These are phyloP conservation scores for Nakaseomyces glabratus DNA, from an alignment of 1,139 yeast genomes.

Conservation along the genomic window DNA sequence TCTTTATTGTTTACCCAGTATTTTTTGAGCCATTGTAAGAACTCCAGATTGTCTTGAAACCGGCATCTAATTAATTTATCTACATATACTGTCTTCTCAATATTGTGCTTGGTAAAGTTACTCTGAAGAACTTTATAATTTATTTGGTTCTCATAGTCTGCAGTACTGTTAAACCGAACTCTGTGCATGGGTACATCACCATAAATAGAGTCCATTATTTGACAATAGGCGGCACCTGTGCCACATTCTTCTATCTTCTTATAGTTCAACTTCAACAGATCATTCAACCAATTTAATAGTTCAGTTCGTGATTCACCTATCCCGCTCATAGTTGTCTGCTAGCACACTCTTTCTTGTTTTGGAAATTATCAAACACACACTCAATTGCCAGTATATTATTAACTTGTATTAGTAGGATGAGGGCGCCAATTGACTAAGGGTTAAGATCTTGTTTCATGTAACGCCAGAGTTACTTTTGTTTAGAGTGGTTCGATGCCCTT, in stretches of 20 bases:
- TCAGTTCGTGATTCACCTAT: conserved; percentile 76
- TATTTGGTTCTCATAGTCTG: conserved; percentile 68
- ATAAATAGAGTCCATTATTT: conserved; percentile 74
- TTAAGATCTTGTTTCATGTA: too few relatives aligned
- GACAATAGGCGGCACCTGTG: conserved; percentile 91
- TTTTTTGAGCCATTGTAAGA: conserved; percentile 83
- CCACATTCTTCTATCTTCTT: conserved; percentile 90
- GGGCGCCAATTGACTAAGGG: too few relatives aligned
- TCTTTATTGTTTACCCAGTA: conserved; percentile 74
- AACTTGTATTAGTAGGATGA: too few relatives aligned
- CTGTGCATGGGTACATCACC: conserved; percentile 72
- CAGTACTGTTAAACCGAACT: conserved; percentile 59
- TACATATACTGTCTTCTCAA: conserved; percentile 71
- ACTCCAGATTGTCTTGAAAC: conserved; percentile 88
- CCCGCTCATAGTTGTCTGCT: conserved; percentile 23
- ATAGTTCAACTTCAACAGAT: conserved; percentile 53
- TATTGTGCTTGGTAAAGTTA: conserved; percentile 58
- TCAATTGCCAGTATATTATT: too few relatives aligned
- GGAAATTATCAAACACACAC: too few relatives aligned
- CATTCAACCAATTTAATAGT: conserved; percentile 76
- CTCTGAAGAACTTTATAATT: conserved; percentile 83
- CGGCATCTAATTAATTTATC: conserved; percentile 77
- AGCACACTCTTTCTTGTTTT: too few relatives aligned
- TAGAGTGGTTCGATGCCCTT: too few relatives aligned
- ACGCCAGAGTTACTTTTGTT: too few relatives aligned